These are phyloP conservation scores for Penicillium sp. DNA, from an alignment of 2,329 filamentous ascomycete species.

Conservation along the genomic window DNA sequence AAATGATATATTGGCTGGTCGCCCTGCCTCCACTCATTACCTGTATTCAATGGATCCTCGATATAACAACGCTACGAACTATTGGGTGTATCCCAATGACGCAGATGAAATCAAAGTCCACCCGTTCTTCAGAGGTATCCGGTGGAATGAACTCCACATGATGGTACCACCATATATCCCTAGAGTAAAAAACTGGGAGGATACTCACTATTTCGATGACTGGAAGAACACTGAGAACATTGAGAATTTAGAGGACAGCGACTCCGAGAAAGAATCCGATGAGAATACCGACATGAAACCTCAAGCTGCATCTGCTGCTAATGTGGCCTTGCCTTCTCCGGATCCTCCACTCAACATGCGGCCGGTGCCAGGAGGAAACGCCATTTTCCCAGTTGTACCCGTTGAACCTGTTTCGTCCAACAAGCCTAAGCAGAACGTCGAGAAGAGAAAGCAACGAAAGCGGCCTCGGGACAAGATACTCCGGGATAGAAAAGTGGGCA, in stretches of 20 bases:
- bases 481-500: slow-evolving; percentile 69
- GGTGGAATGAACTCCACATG: slow-evolving; percentile 75
- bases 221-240: slow-evolving; percentile 70
- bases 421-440: slow-evolving; percentile 38
- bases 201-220: slow-evolving; percentile 84
- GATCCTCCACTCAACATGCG: neutral
- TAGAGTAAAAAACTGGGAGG: slow-evolving; percentile 66
- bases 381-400: neutral
- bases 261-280: slow-evolving; percentile 16
- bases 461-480: slow-evolving; percentile 83
- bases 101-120: slow-evolving; percentile 89
- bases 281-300: slow-evolving; percentile 5
- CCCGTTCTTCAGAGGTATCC: slow-evolving; percentile 78
- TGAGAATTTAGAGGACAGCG: slow-evolving; percentile 40
- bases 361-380: neutral
- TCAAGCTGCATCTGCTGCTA: neutral
- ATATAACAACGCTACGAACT: slow-evolving; percentile 51
- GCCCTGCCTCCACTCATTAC: slow-evolving; percentile 36
- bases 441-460: slow-evolving; percentile 68
- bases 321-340: neutral
- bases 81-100: slow-evolving; percentile 80
- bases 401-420: neutral
- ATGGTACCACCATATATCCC: slow-evolving; percentile 79
- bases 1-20: slow-evolving; percentile 58
- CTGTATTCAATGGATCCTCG: slow-evolving; percentile 36